Percentiles rank a stretch among this genome's conserved stretches.
These are phyloP conservation scores for Leccinum aurantiacum DNA, from an alignment of 768 basidiomycete species.

Conservation along the genomic window DNA sequence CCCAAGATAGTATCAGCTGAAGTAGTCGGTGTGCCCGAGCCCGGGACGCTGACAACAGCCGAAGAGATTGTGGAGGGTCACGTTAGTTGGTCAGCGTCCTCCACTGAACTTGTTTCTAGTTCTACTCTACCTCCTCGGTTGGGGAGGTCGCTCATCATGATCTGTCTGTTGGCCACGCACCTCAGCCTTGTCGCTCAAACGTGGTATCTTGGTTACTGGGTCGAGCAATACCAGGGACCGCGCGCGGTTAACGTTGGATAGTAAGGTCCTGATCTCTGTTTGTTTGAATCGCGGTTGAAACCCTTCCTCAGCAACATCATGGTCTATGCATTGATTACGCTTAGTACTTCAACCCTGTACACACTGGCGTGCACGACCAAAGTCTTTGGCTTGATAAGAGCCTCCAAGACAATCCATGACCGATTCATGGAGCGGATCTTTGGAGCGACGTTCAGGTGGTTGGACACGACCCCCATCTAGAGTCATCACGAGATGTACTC, in stretches of 20 bases:
- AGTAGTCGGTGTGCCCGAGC: too few species aligned
- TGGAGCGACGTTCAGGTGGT: conserved; percentile 61
- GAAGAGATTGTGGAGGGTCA: too few species aligned
- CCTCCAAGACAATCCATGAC: conserved; percentile 54
- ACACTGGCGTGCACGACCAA: conserved; percentile 38
- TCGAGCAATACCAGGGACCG: conserved; percentile 30
- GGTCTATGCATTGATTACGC: conserved; percentile 41
- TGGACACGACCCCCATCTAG: conserved; percentile 39
- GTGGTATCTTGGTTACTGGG: neutral
- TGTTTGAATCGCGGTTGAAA: neutral
- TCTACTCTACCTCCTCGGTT: too few species aligned
- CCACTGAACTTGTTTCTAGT: too few species aligned
- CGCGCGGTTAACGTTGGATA: conserved; percentile 33
- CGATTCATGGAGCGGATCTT: conserved; percentile 53
- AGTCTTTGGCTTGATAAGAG: conserved; percentile 47
- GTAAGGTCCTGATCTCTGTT: conserved; percentile 22
- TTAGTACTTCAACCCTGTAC: conserved; percentile 35
- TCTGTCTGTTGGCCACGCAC: too few species aligned
- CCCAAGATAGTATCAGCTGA: too few species aligned
- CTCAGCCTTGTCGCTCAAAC: too few species aligned
- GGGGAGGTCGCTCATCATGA: too few species aligned
- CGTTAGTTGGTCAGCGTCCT: too few species aligned
- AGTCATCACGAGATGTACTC: conserved; percentile 26
- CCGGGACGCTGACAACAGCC: too few species aligned
- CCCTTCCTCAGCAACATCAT: conserved; percentile 44